Evolutionary conservation across 331 rosid species (phyloP), one percentile per base, ranked within the genome.

Genomic region (Cydonia oblonga): DNA sequence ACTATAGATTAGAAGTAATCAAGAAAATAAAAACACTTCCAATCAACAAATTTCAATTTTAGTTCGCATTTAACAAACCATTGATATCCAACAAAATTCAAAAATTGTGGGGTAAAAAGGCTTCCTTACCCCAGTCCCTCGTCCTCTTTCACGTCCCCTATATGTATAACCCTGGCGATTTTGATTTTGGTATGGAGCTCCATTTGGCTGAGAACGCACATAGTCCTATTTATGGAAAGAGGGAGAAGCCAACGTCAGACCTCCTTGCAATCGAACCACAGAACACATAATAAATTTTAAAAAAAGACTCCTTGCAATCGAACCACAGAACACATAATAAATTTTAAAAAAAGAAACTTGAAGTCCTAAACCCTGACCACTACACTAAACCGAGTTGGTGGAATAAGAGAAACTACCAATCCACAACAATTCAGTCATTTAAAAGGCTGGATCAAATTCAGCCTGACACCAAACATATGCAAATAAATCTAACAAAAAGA

Each of bases 121-220:
- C 18, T 62, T 66, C 35, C 78, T 83, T 90, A 92, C 98, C 93
- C 87, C 96, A 69, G 40, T 22, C 75, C 90, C 96, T 72, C 88
- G 83, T 75, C 96, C 98, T 73, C 92, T 82, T 78, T 88, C 97
- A 16, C 86, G 96, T 25, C 92, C 96, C 77, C 97, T 58, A 76
- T 86, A 88, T 52, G 96, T 28, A 79, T 86, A 88, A 65, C 78
- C 72, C 40, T 87, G 85, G 70, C 76, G 87, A 81, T 76, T 81
- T 65, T 81, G 87, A 81, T 75, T 81, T 65, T 83, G 93, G 52
- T 22, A 80, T 69, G 85, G 76, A 76, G 86, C 74, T 64, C 91
- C 96, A 76, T 81, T 84, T 40, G 91, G 73, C 98, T 92, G 87
- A 44, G 30, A 80, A 29, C 69, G 66, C 62, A 24, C 54, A 66